Evolutionary conservation across 148 eudicot species (phyloP).

Genomic region (Amaranthus cruentus): DNA sequence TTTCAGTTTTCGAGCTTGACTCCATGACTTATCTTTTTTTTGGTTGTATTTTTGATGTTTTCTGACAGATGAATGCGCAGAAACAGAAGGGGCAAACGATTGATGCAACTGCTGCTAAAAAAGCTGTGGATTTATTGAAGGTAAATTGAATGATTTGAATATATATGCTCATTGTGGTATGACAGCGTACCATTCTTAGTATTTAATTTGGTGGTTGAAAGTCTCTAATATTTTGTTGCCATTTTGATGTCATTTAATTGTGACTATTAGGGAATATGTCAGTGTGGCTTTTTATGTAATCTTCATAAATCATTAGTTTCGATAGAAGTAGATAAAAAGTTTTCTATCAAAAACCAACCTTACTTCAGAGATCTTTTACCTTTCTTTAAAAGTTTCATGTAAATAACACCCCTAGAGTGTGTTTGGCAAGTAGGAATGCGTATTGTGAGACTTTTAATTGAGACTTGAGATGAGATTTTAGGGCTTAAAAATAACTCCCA

Average conservation of each 20-base stretch:
- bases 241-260: not conserved
- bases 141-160: slow-evolving; percentile 27
- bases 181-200: not conserved
- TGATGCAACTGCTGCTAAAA: slow-evolving; percentile 65
- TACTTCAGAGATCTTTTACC: too few relatives aligned
- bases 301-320: too few relatives aligned
- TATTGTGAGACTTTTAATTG: too few relatives aligned
- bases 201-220: not conserved
- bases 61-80: slow-evolving; percentile 67
- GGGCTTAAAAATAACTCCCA: too few relatives aligned
- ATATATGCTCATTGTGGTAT: not conserved
- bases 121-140: slow-evolving; percentile 72
- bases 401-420: too few relatives aligned
- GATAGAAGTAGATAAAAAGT: too few relatives aligned
- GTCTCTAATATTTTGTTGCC: not conserved
- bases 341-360: too few relatives aligned
- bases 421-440: too few relatives aligned
- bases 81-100: slow-evolving; percentile 75
- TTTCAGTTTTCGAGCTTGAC: too few relatives aligned
- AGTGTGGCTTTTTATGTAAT: not conserved
- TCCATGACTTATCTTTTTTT: not conserved
- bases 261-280: too few relatives aligned
- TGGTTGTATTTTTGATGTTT: not conserved
- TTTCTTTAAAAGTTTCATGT: too few relatives aligned
- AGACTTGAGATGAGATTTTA: too few relatives aligned